Evolutionary conservation across 2,329 filamentous ascomycete genomes (phyloP).

Genomic region (Colletotrichum endophyticum): DNA sequence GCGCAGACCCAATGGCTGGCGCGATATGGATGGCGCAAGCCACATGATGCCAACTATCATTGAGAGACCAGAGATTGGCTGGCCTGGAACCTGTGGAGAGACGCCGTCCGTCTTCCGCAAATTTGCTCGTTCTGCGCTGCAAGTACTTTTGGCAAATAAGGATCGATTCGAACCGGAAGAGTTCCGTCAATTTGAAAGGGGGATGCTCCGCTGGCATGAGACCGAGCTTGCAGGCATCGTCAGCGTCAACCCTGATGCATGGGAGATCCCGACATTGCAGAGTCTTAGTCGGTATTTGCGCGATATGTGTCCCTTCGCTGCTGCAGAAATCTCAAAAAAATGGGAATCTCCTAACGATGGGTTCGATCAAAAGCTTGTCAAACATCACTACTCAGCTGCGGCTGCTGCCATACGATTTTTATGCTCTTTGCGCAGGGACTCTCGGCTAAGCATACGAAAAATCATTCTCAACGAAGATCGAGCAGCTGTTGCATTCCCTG

Average conservation of each 20-base stretch:
- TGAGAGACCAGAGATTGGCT: not conserved
- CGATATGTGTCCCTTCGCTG: not conserved
- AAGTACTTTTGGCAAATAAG: not conserved
- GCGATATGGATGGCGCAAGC: not conserved
- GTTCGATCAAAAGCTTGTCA: not conserved
- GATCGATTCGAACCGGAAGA: not conserved
- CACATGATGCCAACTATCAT: fast-evolving
- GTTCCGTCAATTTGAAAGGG: not conserved
- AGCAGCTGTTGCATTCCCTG: not conserved
- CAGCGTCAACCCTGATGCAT: not conserved
- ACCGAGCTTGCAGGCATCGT: not conserved
- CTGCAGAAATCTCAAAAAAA: not conserved
- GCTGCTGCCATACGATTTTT: not conserved
- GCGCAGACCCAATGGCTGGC: not conserved
- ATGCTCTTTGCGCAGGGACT: not conserved
- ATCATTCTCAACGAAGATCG: not conserved
- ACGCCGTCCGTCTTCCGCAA: not conserved
- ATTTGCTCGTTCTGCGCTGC: not conserved
- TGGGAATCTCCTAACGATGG: not conserved
- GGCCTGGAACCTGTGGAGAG: not conserved
- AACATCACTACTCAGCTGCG: not conserved
- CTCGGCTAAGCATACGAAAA: not conserved
- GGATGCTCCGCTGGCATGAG: too few relatives aligned
- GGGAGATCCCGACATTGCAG: not conserved
- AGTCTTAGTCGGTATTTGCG: not conserved